Base-by-base conservation (phyloP, 2,329 filamentous ascomycete genomes). In the Coniochaeta hoffmannii region DNA sequence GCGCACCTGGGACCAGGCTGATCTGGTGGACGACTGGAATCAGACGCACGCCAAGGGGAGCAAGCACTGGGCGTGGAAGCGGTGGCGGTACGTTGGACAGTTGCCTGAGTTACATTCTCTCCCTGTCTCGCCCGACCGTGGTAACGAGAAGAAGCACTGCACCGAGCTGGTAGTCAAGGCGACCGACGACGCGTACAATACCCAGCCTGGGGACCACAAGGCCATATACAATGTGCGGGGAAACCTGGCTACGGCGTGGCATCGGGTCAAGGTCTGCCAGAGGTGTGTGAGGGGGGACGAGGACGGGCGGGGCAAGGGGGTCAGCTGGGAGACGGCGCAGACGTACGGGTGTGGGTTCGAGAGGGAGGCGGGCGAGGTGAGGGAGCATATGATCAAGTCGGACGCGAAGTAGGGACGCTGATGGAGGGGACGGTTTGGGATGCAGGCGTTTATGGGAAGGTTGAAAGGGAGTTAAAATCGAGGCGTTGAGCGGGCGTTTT, bases 241-340 rank as follows among this genome's bases (percentile, higher is more conserved):
- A 0, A 86, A 87, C 65, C 71, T 87, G 55, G 82, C 82, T 1
- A 86, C 81, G n/a, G 83, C 82, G 1, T 87, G 84, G 84, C 83
- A 87, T 64, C 76, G 82, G 2, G 72, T 87, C 3, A 68, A 60
- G 17, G 61, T 73, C 7, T 73, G 71, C 55, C 66, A 68, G 1
- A 57, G 60, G n/a, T 71, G 68, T 26, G 60, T 59, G 7, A 50
- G 54, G 12, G 52, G 50, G 2, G 50, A 53, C 8, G 49, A 22
- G 5, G 49, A 31, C 22, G 52, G 14, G 36, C 41, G 28, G n/a
- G 41, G 9, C 7, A 60, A 59, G 41, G 58, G 60, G 12, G 50
- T 75, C 15, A 57, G 56, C 10, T 68, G 65, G 67, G 55, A 55
- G 4, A 67, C 65, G 12, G 65, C 62, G 4, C 56, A 62, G 53